Conservation (phyloP, 768 basidiomycete species). For the Myochromella boudieri region DNA sequence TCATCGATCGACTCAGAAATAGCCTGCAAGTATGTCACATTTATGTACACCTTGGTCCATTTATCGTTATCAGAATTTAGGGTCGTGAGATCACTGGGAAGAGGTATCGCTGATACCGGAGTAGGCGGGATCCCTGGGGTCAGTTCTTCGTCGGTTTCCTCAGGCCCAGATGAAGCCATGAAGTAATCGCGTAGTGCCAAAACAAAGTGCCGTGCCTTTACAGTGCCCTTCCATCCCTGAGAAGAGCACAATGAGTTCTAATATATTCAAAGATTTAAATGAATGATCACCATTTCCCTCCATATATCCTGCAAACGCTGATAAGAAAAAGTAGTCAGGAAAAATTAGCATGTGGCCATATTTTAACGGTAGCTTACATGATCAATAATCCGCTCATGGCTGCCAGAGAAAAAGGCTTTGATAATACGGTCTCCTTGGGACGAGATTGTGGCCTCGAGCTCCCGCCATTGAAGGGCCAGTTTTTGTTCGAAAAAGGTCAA, state of each 20-base stretch:
- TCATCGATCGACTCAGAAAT: background rate
- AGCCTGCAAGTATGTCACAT: background rate
- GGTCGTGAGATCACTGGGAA: background rate
- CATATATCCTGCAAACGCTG: constrained; percentile 1
- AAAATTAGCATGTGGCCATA: background rate
- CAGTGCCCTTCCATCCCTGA: background rate
- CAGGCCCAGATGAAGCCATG: background rate
- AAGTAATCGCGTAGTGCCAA: background rate
- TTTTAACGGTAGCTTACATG: background rate
- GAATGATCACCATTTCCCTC: background rate
- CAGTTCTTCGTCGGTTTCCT: background rate
- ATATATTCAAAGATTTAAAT: background rate
- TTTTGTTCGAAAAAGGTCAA: background rate
- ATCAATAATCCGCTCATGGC: constrained; percentile 1
- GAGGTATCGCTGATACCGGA: too few relatives aligned
- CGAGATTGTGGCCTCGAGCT: background rate
- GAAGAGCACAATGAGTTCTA: background rate
- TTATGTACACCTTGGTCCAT: background rate
- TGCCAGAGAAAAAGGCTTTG: background rate
- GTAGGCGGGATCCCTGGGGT: background rate
- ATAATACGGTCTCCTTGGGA: constrained; percentile 1
- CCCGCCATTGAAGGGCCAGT: background rate
- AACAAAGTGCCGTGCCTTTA: background rate
- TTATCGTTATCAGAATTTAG: background rate
- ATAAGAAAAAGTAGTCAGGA: background rate